These are phyloP conservation scores for Xylariaceae sp. DNA, from an alignment of 2,329 filamentous ascomycete species.

Conservation along the genomic window DNA sequence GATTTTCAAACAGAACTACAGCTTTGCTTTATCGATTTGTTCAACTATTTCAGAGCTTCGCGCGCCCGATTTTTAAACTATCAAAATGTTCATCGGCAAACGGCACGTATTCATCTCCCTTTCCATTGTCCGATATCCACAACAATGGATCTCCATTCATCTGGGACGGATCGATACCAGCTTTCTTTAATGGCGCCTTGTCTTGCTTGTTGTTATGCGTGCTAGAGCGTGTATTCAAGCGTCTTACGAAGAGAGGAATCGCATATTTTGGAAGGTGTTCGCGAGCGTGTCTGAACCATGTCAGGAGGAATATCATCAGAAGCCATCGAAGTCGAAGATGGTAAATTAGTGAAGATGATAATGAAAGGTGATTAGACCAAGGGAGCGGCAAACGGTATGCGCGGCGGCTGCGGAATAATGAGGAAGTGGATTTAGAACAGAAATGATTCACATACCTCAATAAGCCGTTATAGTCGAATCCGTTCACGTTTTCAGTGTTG, in stretches of 20 bases:
- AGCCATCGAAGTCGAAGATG: no score
- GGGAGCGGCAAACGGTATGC: no score
- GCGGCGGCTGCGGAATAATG: not conserved
- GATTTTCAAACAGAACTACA: no score
- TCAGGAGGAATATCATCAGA: not conserved
- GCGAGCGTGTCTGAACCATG: constrained; percentile 43
- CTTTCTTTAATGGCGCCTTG: constrained; percentile 64
- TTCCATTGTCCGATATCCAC: constrained; percentile 57
- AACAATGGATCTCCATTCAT: constrained; percentile 41
- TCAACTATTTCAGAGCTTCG: constrained; percentile 37
- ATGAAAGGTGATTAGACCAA: not conserved
- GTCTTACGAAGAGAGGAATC: constrained; percentile 67
- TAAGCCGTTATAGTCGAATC: constrained; percentile 59
- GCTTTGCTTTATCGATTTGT: not conserved
- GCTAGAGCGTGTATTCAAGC: constrained; percentile 55
- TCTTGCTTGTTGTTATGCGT: constrained; percentile 80
- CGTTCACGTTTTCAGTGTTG: constrained; percentile 36
- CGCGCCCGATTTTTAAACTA: constrained; percentile 39
- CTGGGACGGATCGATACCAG: constrained; percentile 59
- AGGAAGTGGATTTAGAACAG: not conserved
- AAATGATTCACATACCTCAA: constrained; percentile 40
- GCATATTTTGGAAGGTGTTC: constrained; percentile 66
- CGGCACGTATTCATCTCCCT: constrained; percentile 52
- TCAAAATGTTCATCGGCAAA: constrained; percentile 60
- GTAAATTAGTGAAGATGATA: no score